phyloP scores from a whole-genome alignment of 2,329 filamentous ascomycete species.

The Immersiporthe knoxdaviesiana region DNA sequence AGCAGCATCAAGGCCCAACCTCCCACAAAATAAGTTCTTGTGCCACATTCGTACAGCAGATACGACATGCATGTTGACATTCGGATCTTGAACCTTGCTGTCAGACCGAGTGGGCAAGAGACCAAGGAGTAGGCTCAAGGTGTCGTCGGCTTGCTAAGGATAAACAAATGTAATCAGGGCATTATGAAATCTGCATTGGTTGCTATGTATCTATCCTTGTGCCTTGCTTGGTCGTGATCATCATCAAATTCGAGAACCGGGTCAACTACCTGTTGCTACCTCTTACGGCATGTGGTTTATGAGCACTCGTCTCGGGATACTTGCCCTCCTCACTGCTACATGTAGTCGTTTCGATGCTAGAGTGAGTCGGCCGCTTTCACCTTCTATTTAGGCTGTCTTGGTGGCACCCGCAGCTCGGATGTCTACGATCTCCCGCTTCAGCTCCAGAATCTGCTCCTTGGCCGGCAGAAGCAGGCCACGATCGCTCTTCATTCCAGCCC shows the following conservation, averaged over 20 bases:
- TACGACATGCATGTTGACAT: background rate
- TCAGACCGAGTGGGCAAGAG: slow-evolving; percentile 26
- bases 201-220: background rate
- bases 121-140: background rate
- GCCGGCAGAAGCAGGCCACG: slow-evolving; percentile 14
- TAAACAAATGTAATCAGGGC: background rate
- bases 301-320: background rate
- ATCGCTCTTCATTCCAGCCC: slow-evolving; percentile 33
- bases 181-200: background rate
- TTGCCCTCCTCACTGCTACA: no score
- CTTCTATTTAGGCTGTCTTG: background rate
- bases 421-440: slow-evolving; percentile 15
- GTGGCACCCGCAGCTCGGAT: background rate
- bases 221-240: background rate
- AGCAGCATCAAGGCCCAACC: background rate
- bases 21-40: background rate
- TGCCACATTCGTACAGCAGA: background rate
- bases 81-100: background rate
- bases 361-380: background rate
- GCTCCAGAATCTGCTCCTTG: background rate
- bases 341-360: background rate
- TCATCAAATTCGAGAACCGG: background rate
- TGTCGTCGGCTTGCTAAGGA: background rate
- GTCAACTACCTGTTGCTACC: background rate
- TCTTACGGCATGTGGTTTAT: background rate